These are phyloP conservation scores for Hirsutella rhossiliensis DNA, from an alignment of 2,329 filamentous ascomycete genomes.

Conservation along the genomic window DNA sequence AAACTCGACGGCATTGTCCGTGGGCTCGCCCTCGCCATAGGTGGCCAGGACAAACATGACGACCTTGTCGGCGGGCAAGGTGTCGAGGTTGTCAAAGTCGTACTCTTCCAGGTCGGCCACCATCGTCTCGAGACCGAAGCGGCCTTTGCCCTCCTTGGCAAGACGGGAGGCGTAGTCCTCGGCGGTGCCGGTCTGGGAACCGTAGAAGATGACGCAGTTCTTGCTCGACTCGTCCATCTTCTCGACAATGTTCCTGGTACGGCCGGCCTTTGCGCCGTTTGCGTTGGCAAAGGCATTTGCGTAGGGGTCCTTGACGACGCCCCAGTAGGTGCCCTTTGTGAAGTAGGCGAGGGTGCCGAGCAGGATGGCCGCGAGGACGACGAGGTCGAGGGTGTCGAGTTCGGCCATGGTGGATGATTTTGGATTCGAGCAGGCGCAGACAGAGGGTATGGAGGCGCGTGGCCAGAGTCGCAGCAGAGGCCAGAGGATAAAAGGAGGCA, in stretches of 20 bases:
- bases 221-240: slow-evolving; percentile 93
- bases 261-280: slow-evolving; percentile 61
- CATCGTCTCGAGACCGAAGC: slow-evolving; percentile 96
- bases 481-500: too few relatives aligned
- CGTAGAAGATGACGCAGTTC: slow-evolving; percentile 98
- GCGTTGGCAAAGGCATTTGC: slow-evolving; percentile 60
- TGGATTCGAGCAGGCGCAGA: background rate
- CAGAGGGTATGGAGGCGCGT: background rate
- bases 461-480: background rate
- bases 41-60: slow-evolving; percentile 94
- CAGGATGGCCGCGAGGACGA: slow-evolving; percentile 78
- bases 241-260: slow-evolving; percentile 85
- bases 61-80: slow-evolving; percentile 78
- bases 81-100: slow-evolving; percentile 88
- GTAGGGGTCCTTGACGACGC: slow-evolving; percentile 77
- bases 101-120: slow-evolving; percentile 96
- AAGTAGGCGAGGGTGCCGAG: slow-evolving; percentile 89
- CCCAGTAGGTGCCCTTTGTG: slow-evolving; percentile 95
- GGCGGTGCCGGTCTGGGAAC: slow-evolving; percentile 94
- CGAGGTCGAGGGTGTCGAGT: slow-evolving; percentile 87
- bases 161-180: slow-evolving; percentile 96
- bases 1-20: slow-evolving; percentile 97
- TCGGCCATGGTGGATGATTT: slow-evolving; percentile 62
- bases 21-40: slow-evolving; percentile 96
- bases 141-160: slow-evolving; percentile 92